Conservation (phyloP, 371 early-diverging fungal genomes). For the Rhizopus arrhizus region DNA sequence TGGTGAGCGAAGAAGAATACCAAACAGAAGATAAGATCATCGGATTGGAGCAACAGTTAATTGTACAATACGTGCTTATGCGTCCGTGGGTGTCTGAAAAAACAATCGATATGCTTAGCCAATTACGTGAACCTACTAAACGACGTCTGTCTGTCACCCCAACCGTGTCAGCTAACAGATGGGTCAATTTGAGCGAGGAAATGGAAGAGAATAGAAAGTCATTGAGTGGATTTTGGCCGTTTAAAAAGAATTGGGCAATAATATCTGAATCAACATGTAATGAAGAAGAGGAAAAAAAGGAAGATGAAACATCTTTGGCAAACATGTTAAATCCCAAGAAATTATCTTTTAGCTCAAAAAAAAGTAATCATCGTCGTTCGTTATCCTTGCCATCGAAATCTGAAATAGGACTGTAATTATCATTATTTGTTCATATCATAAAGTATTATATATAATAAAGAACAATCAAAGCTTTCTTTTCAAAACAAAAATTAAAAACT, state of each 20-base stretch:
- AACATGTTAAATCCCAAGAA: neutral
- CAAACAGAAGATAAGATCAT: constrained; percentile 22
- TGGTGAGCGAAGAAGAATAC: constrained; percentile 15
- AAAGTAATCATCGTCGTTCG: constrained; percentile 22
- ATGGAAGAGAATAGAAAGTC: constrained; percentile 13
- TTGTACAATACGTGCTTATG: constrained; percentile 64
- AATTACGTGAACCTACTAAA: constrained; percentile 62
- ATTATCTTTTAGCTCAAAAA: neutral
- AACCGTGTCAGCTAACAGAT: neutral
- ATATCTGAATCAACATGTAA: constrained; percentile 11
- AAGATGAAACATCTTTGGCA: constrained; percentile 1
- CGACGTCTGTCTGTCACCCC: constrained; percentile 23
- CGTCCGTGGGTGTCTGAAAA: constrained; percentile 57
- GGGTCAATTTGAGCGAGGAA: neutral
- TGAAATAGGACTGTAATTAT: too few relatives aligned
- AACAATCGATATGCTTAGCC: constrained; percentile 69
- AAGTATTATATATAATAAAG: too few relatives aligned
- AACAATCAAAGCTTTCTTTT: too few relatives aligned
- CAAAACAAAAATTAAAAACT: too few relatives aligned
- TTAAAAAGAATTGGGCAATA: constrained; percentile 15
- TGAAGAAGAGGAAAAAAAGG: constrained; percentile 25
- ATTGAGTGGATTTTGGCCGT: constrained; percentile 29
- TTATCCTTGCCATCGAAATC: constrained; percentile 21
- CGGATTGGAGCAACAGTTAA: constrained; percentile 41
- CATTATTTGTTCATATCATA: too few relatives aligned